Base-by-base conservation (phyloP, 2,329 filamentous ascomycete genomes). In the Cercospora canescens region DNA sequence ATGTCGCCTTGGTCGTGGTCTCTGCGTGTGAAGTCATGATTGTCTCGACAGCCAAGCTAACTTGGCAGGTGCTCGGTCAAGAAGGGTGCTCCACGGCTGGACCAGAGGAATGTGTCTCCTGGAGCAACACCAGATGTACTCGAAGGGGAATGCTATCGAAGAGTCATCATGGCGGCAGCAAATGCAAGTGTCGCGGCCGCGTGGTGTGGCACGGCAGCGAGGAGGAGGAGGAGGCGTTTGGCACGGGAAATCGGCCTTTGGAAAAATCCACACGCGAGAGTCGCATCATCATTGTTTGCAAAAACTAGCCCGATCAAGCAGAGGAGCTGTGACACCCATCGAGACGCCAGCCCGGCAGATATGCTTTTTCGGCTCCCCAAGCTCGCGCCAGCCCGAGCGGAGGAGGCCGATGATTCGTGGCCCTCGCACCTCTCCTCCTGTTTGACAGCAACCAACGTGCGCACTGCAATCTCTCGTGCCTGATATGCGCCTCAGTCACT, bases 21-120 rank as follows among this genome's bases (percentile, higher is more conserved):
- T 35, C 28, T 6, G 56, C 60, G 34, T 24, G 50, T 41, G 48
- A 41, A 62, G 60, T 62, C 60, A 62, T 62, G 60, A 56, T 21
- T 34, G 52, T 35, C 26, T 32, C 28, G 30, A 34, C 11, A 14
- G 28, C 28, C 52, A 56, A 35, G 45, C 45, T 21, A 30, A 34
- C 52, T 35, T 56, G 28, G 28, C 52, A 16, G 32, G 52, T 56
- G 4, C 7, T 35, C 2, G 52, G 18, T 52, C 45, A 28, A 28
- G 45, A 30, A 14, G 45, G 16, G 28, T 14, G 24, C 45, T 50
- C 45, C 21, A 50, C 45, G n/a, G 30, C 52, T 34, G 28, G 28
- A 55, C 8, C 52, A 55, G 52, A 34, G 52, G 52, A 56, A 56
- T 56, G 52, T 35, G 52, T 35, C 16, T 32, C 32, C 6, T 1